Conservation (phyloP, 2,329 filamentous ascomycete species). For the Hymenoscyphus repandus region DNA sequence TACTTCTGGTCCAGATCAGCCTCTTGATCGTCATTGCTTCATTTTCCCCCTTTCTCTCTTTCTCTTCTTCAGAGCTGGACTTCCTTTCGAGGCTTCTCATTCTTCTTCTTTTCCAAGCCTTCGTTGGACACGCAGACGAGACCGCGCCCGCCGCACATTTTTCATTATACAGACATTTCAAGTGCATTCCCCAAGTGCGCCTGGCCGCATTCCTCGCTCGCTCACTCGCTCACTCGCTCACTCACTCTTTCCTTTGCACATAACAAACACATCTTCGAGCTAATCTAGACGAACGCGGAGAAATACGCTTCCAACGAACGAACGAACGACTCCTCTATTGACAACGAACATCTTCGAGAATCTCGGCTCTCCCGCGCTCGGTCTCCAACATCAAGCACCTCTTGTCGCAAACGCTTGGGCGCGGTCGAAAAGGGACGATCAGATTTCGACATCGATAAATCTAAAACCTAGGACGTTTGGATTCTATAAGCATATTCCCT, state of each 20-base stretch:
- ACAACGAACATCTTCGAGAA: neutral
- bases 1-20: neutral
- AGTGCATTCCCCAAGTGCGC: too few species aligned
- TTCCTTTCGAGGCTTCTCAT: neutral
- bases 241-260: too few species aligned
- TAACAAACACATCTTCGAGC: too few species aligned
- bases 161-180: too few species aligned
- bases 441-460: constrained; percentile 9
- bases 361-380: constrained; percentile 12
- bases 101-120: neutral
- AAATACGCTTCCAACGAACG: too few species aligned
- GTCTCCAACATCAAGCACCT: constrained; percentile 16
- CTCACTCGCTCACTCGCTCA: too few species aligned
- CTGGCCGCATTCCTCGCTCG: too few species aligned
- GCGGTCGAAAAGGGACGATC: constrained; percentile 10
- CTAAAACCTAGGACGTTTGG: constrained; percentile 21
- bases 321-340: neutral
- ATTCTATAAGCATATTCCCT: constrained; percentile 13
- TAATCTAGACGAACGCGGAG: too few species aligned
- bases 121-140: neutral
- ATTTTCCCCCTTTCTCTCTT: neutral
- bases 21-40: neutral
- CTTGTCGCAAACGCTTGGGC: constrained; percentile 17
- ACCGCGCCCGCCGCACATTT: neutral
- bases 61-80: neutral